Evolutionary conservation across 352 stramenopile genomes (phyloP), one percentile per base, ranked within the genome.

Genomic region (Phytophthora palmivora): DNA sequence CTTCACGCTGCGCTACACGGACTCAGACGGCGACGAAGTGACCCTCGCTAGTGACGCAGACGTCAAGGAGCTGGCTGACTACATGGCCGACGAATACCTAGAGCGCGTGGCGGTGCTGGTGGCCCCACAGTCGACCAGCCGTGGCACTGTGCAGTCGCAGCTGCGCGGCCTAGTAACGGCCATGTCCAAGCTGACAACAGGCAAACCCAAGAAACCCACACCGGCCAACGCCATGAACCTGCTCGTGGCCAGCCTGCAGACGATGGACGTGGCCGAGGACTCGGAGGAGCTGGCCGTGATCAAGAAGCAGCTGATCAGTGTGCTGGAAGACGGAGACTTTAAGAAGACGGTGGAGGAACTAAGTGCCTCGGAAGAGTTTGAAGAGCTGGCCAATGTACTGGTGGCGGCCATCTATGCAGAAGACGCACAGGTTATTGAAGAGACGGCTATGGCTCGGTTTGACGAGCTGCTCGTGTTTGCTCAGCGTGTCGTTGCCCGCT

Each of bases 1-100:
- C 36, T 82, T 62, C 43, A 41, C 63, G 21, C 50, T 87, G 12
- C 75, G 72, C 42, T 90, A 90, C 58, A 71, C 67, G 45, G 81
- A 90, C 63, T 80, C 69, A 44, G 81, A 88, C 42, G 77, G 78
- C 10, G 81, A 90, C 49, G 37, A 72, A 19, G 78, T 90, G 30
- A 87, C 81, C 50, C 76, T 90, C 24, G 74, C 66, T 1, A 75
- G 65, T 48, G 74, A 87, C 51, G 63, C 69, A n/a, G 81, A 90
- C 59, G 50, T 90, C 26, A 67, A 78, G 41, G 81, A 88, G 49
- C 53, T 78, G 43, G 41, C 71, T 10, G 52, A 71, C 36, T 87
- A 84, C 56, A 90, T 90, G 78, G 44, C 56, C 3, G 81, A 87
- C 42, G 78, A 82, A 44, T 33, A 61, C 24, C 57, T 88, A 50